Percentiles rank a stretch among this genome's conserved stretches.
These are phyloP conservation scores for Graphiopsis chlorocephala DNA, from an alignment of 2,329 filamentous ascomycete species.

Conservation along the genomic window DNA sequence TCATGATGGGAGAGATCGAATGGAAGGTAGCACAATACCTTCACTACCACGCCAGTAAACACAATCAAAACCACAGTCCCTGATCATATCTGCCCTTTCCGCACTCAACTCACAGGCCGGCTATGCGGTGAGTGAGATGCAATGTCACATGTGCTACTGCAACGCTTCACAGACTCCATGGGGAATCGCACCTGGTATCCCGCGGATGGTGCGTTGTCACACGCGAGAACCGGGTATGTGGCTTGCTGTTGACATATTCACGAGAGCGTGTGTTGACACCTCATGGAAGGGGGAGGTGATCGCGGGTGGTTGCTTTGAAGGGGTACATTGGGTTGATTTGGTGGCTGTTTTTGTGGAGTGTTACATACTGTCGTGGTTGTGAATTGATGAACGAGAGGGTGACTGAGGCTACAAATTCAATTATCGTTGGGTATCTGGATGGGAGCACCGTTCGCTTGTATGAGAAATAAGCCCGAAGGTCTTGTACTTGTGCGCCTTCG, in stretches of 20 bases:
- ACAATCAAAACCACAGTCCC: not conserved
- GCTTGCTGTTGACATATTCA: not conserved
- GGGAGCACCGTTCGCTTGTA: not conserved
- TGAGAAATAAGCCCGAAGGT: not conserved
- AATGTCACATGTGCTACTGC: not conserved
- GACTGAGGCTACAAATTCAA: no score
- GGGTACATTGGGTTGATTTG: no score
- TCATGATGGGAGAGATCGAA: no score
- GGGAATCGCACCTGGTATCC: not conserved
- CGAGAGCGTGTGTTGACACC: not conserved
- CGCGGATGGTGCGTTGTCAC: not conserved
- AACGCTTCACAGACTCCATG: not conserved
- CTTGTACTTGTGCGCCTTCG: not conserved
- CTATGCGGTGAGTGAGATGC: constrained; percentile 3
- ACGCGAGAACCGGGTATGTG: not conserved
- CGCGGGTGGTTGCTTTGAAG: not conserved
- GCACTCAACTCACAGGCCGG: not conserved
- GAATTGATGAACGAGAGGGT: no score
- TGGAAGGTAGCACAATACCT: not conserved
- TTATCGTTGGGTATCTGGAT: not conserved
- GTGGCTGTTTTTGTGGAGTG: no score
- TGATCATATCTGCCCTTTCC: not conserved
- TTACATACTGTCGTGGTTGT: no score
- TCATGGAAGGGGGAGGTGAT: not conserved
- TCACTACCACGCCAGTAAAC: not conserved